Conservation (phyloP, 371 early-diverging fungal species). For the Circinella umbellata region DNA sequence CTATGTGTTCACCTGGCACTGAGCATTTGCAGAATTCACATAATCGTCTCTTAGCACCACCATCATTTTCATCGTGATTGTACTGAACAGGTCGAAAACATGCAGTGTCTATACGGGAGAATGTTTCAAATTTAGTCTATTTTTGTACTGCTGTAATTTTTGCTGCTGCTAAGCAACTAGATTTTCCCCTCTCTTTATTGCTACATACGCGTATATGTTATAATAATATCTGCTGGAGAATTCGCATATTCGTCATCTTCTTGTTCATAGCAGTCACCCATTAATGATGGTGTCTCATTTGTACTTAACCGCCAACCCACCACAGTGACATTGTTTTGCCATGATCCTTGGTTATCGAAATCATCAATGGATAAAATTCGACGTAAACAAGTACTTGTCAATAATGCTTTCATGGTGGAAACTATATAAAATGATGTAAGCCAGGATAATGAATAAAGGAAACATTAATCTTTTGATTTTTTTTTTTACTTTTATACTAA, state of each 20-base stretch:
- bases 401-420: constrained; percentile 26
- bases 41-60: constrained; percentile 3
- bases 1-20: constrained; percentile 22
- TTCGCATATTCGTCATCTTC: background rate
- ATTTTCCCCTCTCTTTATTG: background rate
- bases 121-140: background rate
- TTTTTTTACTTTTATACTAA: constrained; percentile 19
- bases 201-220: constrained; percentile 19
- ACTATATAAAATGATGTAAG: constrained; percentile 16
- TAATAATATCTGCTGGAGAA: background rate
- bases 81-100: constrained; percentile 23
- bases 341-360: constrained; percentile 30
- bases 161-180: background rate
- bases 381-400: constrained; percentile 33
- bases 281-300: background rate
- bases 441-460: too few species aligned
- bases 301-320: constrained; percentile 34
- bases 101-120: constrained; percentile 19
- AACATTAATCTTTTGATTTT: background rate
- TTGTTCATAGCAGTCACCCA: background rate
- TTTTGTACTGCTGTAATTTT: too few species aligned
- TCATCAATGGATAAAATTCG: constrained; percentile 23
- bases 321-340: constrained; percentile 33
- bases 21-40: constrained; percentile 40
- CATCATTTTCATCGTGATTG: constrained; percentile 3